phyloP scores from a whole-genome alignment of 331 rosid species.

The Malus hybrid region DNA sequence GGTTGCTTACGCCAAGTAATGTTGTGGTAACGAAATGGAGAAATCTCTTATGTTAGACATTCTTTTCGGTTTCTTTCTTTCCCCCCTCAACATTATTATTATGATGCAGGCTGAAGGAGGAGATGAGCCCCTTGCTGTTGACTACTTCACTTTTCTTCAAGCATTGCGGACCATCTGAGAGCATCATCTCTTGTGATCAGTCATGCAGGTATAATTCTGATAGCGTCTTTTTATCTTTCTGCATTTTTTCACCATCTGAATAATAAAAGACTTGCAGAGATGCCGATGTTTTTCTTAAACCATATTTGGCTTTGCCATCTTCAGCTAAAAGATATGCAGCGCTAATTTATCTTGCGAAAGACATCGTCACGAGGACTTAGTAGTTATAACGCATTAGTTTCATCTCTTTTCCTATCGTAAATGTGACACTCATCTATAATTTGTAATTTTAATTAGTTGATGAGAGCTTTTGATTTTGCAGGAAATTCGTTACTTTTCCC shows the following conservation, averaged over 20 bases:
- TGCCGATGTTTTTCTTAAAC: not conserved
- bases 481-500: not conserved
- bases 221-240: not conserved
- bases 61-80: not conserved
- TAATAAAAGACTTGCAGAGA: not conserved
- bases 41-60: not conserved
- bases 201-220: slow-evolving; percentile 55
- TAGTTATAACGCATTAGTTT: not conserved
- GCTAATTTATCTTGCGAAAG: not conserved
- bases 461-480: not conserved
- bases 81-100: too few relatives aligned
- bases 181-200: slow-evolving; percentile 86
- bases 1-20: not conserved
- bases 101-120: slow-evolving; percentile 51
- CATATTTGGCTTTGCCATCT: not conserved
- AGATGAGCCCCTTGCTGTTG: slow-evolving; percentile 48
- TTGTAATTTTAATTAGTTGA: not conserved
- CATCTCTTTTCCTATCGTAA: not conserved
- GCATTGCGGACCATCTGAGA: slow-evolving; percentile 70
- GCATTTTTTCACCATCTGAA: not conserved
- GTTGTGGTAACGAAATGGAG: not conserved
- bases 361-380: not conserved
- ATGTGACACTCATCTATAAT: not conserved
- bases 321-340: not conserved
- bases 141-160: slow-evolving; percentile 77